phyloP scores from a whole-genome alignment of 75 land plant species.

The Larix kaempferi region DNA sequence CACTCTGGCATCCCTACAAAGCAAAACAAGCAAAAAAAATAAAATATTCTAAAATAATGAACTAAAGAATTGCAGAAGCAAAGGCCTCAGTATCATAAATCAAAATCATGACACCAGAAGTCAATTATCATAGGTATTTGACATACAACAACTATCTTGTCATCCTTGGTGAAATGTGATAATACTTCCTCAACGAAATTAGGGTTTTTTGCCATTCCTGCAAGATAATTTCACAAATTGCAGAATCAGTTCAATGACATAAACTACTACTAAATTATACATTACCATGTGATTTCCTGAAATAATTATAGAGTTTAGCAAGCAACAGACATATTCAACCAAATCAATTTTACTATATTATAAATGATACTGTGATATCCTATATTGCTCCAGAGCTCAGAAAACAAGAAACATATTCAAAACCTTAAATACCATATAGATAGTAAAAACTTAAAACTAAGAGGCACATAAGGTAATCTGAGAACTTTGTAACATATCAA shows the following conservation, averaged over 20 bases:
- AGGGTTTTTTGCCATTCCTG: constrained; percentile 81
- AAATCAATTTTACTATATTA: no score
- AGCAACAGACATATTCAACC: no score
- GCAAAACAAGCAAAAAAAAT: not conserved
- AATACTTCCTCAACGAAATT: constrained; percentile 63
- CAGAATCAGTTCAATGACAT: not conserved
- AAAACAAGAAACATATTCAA: not conserved
- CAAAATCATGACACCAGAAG: not conserved
- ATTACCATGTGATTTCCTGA: not conserved
- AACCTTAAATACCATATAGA: not conserved
- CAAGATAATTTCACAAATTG: not conserved
- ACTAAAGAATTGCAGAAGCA: no score
- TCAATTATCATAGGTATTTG: not conserved
- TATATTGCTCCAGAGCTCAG: no score
- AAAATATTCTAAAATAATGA: no score
- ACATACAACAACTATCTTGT: constrained; percentile 83
- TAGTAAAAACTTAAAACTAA: not conserved
- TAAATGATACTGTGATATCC: no score
- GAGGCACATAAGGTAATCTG: not conserved
- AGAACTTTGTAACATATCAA: not conserved
- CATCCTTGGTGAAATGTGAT: constrained; percentile 59
- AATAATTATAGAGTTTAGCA: not conserved
- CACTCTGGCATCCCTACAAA: constrained; percentile 80
- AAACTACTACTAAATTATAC: constrained; percentile 6
- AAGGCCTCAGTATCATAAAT: not conserved